Evolutionary conservation across 1,284 basidiomycete species (phyloP), one percentile per base, ranked within the genome.

Genomic region (Schizopora paradoxa): DNA sequence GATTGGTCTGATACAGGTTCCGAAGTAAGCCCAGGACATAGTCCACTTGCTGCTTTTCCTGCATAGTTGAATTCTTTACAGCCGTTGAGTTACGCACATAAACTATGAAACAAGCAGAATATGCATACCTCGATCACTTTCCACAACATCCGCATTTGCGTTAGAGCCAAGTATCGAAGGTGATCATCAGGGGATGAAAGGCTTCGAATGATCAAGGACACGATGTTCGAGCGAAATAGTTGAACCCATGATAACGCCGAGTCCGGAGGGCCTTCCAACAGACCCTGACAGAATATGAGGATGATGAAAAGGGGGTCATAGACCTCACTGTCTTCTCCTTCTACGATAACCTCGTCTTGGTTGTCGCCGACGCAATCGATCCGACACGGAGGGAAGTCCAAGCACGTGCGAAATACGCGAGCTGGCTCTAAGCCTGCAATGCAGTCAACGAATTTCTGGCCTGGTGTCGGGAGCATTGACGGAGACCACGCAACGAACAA

Each of bases 301-400:
- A 89, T 64, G 8, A 92, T 62, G 59, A 95, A 90, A 0, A 84
- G 63, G 1, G 93, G 91, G 58, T 97, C 93, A 56, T 95, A 97
- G 19, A 85, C 56, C 4, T 63, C 64, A 13, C 54, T 59, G 22
- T 75, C 72, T 16, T n/a, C n/a, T n/a, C n/a, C n/a, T 61, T 51
- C 44, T 14, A 29, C 37, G 46, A 6, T 55, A 47, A 16, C 54
- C 51, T 69, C 66, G 16, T 68, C 66, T 4, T 64, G 64, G 19
- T 31, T 50, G 25, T 22, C 21, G n/a, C n/a, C n/a, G 14, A 33
- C 29, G 18, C 11, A 6, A 7, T 78, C 53, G 6, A 58, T 60
- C 29, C 81, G 69, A 72, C 77, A 74, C 28, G 66, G 63, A 0
- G 92, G 91, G 59, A 86, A 94, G 4, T 73, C 65, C 8, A 86